phyloP scores from a whole-genome alignment of 1,284 basidiomycete genomes.

The Cerrena zonata region DNA sequence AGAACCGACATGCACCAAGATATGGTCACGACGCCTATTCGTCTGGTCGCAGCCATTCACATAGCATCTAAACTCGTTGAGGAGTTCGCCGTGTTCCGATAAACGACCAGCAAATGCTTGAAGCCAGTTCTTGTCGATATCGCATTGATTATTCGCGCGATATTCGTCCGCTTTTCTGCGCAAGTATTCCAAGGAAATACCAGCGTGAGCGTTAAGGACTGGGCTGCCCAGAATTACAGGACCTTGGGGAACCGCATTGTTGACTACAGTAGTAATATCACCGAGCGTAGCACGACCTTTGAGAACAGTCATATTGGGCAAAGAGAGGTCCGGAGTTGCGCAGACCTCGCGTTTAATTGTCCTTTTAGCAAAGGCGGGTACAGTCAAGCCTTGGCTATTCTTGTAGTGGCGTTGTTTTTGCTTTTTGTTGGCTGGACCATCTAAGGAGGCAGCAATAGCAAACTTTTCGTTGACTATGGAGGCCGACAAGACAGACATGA shows the following conservation, averaged over 20 bases:
- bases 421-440: neutral
- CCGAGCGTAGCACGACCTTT: neutral
- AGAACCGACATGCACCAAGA: slow-evolving; percentile 63
- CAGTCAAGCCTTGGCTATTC: neutral
- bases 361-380: neutral
- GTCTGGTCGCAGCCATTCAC: slow-evolving; percentile 54
- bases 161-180: slow-evolving; percentile 49
- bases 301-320: neutral
- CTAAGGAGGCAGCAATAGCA: neutral
- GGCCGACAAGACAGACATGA: slow-evolving; percentile 22
- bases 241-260: neutral
- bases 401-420: neutral
- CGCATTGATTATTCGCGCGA: slow-evolving; percentile 45
- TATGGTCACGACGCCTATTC: slow-evolving; percentile 67
- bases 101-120: slow-evolving; percentile 61
- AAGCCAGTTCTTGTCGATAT: slow-evolving; percentile 58
- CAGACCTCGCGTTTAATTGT: neutral
- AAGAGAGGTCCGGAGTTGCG: neutral
- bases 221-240: slow-evolving; percentile 12
- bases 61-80: slow-evolving; percentile 62
- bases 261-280: neutral
- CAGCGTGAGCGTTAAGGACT: slow-evolving; percentile 47
- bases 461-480: slow-evolving; percentile 11
- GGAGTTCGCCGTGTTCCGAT: slow-evolving; percentile 46
- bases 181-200: slow-evolving; percentile 49